Evolutionary conservation across 1,139 yeast species (phyloP).

Genomic region (Taphrina communis): DNA sequence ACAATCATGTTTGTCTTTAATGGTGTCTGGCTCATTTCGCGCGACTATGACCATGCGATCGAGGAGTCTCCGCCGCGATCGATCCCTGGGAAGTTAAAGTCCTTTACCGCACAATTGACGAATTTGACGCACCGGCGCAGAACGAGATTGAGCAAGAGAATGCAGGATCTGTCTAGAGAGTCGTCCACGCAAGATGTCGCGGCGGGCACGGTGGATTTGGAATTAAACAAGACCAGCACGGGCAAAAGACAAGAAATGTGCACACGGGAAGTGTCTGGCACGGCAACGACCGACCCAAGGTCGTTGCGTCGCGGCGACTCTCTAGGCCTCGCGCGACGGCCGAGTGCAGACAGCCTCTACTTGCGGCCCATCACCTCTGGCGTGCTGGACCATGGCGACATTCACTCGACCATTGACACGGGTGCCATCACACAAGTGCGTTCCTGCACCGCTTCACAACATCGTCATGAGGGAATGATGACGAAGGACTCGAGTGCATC

Average conservation of each 20-base stretch:
- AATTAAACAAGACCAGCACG: background rate
- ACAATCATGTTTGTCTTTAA: slow-evolving; percentile 78
- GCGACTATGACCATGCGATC: slow-evolving; percentile 61
- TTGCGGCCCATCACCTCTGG: slow-evolving; percentile 25
- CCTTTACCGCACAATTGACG: background rate
- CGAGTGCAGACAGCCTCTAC: slow-evolving; percentile 6
- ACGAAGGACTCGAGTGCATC: background rate
- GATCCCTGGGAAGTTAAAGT: background rate
- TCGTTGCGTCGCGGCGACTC: slow-evolving; percentile 24
- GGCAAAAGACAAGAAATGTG: background rate
- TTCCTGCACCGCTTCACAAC: too few species aligned
- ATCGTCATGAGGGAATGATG: background rate
- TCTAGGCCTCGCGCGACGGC: slow-evolving; percentile 18
- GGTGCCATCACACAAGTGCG: slow-evolving; percentile 14
- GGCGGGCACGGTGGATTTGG: background rate
- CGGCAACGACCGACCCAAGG: slow-evolving; percentile 6
- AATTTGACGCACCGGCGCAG: background rate
- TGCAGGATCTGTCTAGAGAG: background rate
- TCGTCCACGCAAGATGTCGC: background rate
- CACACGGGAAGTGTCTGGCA: background rate
- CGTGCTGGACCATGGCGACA: slow-evolving; percentile 26
- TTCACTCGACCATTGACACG: slow-evolving; percentile 20
- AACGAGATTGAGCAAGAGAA: background rate
- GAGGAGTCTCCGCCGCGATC: slow-evolving; percentile 1
- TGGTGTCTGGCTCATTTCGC: slow-evolving; percentile 69